A percentile compares a stretch with the other conserved stretches of the same genome.
Evolutionary conservation across 768 basidiomycete species (phyloP).

Genomic region (Tricholoma terreum): DNA sequence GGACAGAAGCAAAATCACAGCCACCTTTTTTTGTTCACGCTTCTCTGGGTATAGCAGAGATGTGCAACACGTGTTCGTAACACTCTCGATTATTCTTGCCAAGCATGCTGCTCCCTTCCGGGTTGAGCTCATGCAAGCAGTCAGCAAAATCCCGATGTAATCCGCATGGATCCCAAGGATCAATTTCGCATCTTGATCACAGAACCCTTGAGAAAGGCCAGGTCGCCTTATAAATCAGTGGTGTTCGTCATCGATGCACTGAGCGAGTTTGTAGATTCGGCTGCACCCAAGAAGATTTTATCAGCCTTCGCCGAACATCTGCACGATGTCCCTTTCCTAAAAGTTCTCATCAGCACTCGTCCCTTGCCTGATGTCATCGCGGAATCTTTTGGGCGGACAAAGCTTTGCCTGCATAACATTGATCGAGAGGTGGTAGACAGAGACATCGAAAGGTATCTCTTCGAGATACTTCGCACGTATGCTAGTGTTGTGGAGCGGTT

Average conservation of each 20-base stretch:
- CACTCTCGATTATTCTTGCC: constrained; percentile 12
- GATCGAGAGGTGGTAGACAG: constrained; percentile 8
- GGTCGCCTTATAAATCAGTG: constrained; percentile 6
- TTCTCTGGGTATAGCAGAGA: constrained; percentile 10
- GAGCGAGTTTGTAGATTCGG: constrained; percentile 16
- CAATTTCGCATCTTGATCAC: constrained; percentile 13
- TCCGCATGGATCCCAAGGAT: neutral
- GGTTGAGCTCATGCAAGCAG: constrained; percentile 7
- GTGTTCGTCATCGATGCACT: constrained; percentile 21
- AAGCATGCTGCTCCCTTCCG: constrained; percentile 6
- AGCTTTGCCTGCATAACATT: constrained; percentile 11
- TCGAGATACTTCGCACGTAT: constrained; percentile 12
- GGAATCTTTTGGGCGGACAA: neutral
- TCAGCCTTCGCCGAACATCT: constrained; percentile 11
- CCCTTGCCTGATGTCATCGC: constrained; percentile 4
- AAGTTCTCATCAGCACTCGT: constrained; percentile 16
- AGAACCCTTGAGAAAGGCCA: constrained; percentile 8
- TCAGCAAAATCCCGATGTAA: constrained; percentile 6
- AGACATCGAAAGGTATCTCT: constrained; percentile 12
- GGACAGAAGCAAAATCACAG: constrained; percentile 13
- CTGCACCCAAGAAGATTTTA: constrained; percentile 10
- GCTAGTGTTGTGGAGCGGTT: constrained; percentile 12
- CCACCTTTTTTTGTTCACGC: constrained; percentile 21
- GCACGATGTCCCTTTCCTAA: constrained; percentile 10
- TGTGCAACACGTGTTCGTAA: constrained; percentile 11